Evolutionary conservation across 495 filamentous ascomycete species (phyloP).

Genomic region (Amorphotheca resinae): DNA sequence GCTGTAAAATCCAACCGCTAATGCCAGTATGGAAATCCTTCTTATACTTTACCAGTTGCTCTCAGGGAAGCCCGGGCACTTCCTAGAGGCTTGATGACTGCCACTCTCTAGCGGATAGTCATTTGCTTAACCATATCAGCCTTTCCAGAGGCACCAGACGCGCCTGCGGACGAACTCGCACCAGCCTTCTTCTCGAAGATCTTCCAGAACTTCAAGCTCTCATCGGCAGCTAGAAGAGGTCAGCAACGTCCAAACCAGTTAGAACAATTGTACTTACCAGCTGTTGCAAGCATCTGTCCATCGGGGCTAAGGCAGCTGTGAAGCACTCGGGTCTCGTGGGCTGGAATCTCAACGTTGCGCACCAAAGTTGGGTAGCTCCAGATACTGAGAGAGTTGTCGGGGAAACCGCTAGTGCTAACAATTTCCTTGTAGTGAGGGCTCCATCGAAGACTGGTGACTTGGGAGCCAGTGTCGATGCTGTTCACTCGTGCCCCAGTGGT

Average conservation of each 20-base stretch:
- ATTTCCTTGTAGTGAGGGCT: constrained; percentile 95
- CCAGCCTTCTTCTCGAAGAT: constrained; percentile 96
- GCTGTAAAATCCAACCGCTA: constrained; percentile 19
- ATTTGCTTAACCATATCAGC: constrained; percentile 82
- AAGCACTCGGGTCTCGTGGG: constrained; percentile 93
- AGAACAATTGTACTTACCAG: constrained; percentile 29
- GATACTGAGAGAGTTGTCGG: constrained; percentile 96
- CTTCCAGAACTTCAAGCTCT: constrained; percentile 99
- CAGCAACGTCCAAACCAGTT: constrained; percentile 21
- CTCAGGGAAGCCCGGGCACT: constrained; percentile 15
- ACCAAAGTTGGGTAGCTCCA: constrained; percentile 97
- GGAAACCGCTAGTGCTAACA: constrained; percentile 90
- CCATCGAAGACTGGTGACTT: constrained; percentile 93
- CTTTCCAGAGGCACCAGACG: constrained; percentile 40
- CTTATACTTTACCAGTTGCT: constrained; percentile 18
- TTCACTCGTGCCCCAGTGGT: constrained; percentile 95
- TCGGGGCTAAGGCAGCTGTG: constrained; percentile 93
- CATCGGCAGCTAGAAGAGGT: constrained; percentile 52
- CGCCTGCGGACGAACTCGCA: constrained; percentile 42
- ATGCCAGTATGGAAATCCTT: constrained; percentile 17
- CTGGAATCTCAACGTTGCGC: constrained; percentile 94
- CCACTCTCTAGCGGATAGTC: constrained; percentile 70
- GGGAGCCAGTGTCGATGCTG: constrained; percentile 95
- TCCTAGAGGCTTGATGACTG: constrained; percentile 14
- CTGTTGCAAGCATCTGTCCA: constrained; percentile 92